Evolutionary conservation across 1,284 basidiomycete genomes (phyloP), one percentile per base, ranked within the genome.

Genomic region (Anthracocystis setariae): DNA sequence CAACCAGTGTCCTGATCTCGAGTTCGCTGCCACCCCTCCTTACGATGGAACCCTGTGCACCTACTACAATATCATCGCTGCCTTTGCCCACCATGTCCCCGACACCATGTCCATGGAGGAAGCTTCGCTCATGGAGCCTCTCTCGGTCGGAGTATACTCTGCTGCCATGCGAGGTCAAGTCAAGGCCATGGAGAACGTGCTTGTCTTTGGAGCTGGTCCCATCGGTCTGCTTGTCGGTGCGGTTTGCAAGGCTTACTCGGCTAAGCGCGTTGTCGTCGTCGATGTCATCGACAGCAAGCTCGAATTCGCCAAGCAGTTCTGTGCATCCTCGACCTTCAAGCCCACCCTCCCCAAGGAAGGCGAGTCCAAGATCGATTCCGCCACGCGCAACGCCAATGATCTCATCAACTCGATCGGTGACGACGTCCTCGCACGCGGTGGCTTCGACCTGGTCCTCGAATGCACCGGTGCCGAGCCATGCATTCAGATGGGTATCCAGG

Each of bases 181-280:
- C 82, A 88, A 72, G n/a, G 74, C 76, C 12, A 73, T 78, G 63
- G 69, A 82, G 21, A 84, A 83, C 44, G 83, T 84, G 15, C 71
- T 84, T 35, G 78, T 98, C 60, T 93, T 95, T 76, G 95, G 94
- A 52, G 87, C 87, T 9, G 94, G 95, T 1, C 94, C 94, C 8
- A 92, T 98, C 67, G 94, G 94, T 9, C 86, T 97, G 18, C 88
- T 97, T 33, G 91, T 89, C 81, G 94, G 94, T 89, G 94, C 92
- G 4, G 93, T 94, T 21, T 93, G 93, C 25, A 93, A 90, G 81
- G 93, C 85, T n/a, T 85, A 84, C 75, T 84, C 82, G 0, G 85
- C 83, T 8, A 76, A 72, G 56, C 56, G 70, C 13, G 74, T 80
- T 35, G 73, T 79, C 32, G 47, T 64, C n/a, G 68, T 85, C 68